Evolutionary conservation across 2,329 filamentous ascomycete genomes (phyloP), one percentile per base, ranked within the genome.

Genomic region (Neonectria coccinea): DNA sequence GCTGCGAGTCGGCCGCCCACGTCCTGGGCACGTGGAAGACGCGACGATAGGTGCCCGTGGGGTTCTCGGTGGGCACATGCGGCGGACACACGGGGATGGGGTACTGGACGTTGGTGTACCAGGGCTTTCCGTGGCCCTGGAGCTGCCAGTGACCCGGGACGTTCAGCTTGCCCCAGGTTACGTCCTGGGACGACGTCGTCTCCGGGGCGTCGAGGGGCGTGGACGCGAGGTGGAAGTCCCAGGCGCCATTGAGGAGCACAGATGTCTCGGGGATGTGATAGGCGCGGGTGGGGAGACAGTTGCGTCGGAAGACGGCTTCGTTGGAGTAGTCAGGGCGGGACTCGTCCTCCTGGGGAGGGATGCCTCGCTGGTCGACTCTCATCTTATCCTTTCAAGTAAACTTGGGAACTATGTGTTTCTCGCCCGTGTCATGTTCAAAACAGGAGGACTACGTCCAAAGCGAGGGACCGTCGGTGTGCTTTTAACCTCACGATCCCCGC

Each of bases 121-220:
- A 88, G 0, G 90, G 90, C 55, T 81, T 76, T 12, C 89, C 89
- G 72, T 89, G 87, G 27, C 89, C 90, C 76, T 92, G 88, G 5
- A 91, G 79, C 76, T 92, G 90, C 90, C 90, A 92, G 72, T 89
- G 87, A 3, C 88, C 88, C 0, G 90, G 90, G 0, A 92, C 90
- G 11, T 83, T 79, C 20, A 79, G 77, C 82, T 86, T 88, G 69
- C 56, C 78, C 74, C 72, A 76, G 42, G 67, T 65, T 86, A 83
- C 56, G 68, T 91, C 86, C 55, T 89, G 83, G 53, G 91, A 85
- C 10, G 63, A 42, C 31, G 42, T 57, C 3, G 68, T 56, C 25
- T 80, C 77, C 20, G 85, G 84, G 0, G 84, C 82, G 57, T 83
- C 80, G 8, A 80, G 69, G 1, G 84, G 83, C 8, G 79, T 82